Conservation (phyloP, 2,329 filamentous ascomycete genomes). For the Hypoxylon rubiginosum region DNA sequence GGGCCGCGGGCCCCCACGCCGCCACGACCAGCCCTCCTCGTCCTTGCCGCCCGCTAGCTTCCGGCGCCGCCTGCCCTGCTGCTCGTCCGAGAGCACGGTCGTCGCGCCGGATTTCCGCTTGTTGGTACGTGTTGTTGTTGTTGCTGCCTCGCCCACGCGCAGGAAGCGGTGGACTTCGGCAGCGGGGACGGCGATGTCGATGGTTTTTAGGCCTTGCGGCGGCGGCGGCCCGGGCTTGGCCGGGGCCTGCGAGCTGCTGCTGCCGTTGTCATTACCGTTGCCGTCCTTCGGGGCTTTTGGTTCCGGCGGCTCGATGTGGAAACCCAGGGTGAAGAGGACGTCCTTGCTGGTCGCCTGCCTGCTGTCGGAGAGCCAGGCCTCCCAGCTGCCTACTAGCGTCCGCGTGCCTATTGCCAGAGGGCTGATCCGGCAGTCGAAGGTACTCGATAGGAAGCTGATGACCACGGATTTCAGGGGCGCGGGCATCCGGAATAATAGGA, state of each 20-base stretch:
- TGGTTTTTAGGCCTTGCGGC: conserved; percentile 55
- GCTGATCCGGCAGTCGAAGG: conserved; percentile 70
- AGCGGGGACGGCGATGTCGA: conserved; percentile 67
- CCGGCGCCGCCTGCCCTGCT: conserved; percentile 55
- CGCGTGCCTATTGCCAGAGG: conserved; percentile 64
- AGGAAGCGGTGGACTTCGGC: conserved; percentile 63
- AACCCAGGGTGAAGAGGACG: conserved; percentile 65
- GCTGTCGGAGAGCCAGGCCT: conserved; percentile 62
- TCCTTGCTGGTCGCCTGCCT: conserved; percentile 58
- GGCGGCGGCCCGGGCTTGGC: conserved; percentile 15
- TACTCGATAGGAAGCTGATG: conserved; percentile 64
- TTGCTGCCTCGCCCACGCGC: conserved; percentile 54
- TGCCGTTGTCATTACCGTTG: conserved; percentile 17
- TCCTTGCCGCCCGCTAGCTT: conserved; percentile 61
- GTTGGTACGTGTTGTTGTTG: conserved; percentile 44
- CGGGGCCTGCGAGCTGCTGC: conserved; percentile 15
- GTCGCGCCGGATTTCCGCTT: conserved; percentile 41
- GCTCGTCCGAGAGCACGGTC: conserved; percentile 31
- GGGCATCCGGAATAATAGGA: conserved; percentile 70
- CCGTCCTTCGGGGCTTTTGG: not conserved
- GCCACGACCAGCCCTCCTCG: conserved; percentile 69
- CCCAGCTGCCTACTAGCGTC: conserved; percentile 64
- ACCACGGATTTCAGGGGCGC: conserved; percentile 63
- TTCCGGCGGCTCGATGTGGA: conserved; percentile 57
- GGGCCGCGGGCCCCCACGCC: conserved; percentile 38